Base-by-base conservation (phyloP, 345 rosid species). In the Dimocarpus longan region DNA sequence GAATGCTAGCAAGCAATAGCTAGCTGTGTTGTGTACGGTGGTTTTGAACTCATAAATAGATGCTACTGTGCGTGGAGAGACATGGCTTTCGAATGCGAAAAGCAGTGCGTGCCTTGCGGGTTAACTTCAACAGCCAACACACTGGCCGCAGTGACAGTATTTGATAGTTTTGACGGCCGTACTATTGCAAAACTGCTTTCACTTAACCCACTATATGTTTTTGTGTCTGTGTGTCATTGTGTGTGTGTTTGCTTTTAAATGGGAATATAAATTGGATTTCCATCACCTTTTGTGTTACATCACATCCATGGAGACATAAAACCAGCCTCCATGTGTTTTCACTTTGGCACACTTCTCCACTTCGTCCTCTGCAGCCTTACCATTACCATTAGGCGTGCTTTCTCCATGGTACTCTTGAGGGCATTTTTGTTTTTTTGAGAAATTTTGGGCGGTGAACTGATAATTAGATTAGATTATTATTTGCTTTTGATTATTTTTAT, bases 41-140 rank as follows among this genome's bases (percentile, higher is more conserved):
- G 11, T n/a, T 13, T 4, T 21, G 37, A 46, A 46, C 8, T 7
- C 8, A 46, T 11, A 46, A 46, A 15, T 48, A 12, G 0, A 22
- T 8, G 22, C 6, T 39, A 42, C 7, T 62, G 67, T 60, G 16
- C 50, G 28, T 76, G 73, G 52, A 43, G 32, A 46, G 48, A 21
- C 56, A 54, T 67, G 21, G 66, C 42, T 52, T 80, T 65, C 79
- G 73, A 70, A 74, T 39, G 15, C 56, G 54, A 63, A 56, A 78
- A 21, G 52, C 50, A 74, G 85, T 81, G 88, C 90, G 85, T 85
- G 87, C 86, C 83, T 77, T 79, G 80, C 90, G 90, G 86, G 87
- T 83, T 82, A 69, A 78, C 80, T 5, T 19, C 37, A 37, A 42
- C 16, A n/a, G 54, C 37, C 71, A 42, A 68, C 64, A n/a, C 65